phyloP scores from a whole-genome alignment of 768 basidiomycete species.

The Mycena haematopus region DNA sequence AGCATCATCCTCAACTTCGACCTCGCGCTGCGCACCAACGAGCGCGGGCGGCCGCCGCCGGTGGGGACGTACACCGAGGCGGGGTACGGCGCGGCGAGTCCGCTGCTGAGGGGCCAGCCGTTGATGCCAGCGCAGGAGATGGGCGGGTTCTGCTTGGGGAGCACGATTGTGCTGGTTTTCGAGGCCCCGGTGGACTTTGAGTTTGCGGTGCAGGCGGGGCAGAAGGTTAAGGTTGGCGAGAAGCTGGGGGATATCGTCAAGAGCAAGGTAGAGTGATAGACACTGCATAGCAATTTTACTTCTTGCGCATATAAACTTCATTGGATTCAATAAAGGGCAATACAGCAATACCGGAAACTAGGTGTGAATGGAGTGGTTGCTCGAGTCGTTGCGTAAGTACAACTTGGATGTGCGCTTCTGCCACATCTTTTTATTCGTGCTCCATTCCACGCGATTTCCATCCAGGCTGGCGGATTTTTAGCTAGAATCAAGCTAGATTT shows the following conservation, averaged over 20 bases:
- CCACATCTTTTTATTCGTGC: no score
- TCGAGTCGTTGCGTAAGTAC: no score
- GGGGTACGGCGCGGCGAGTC: conserved; percentile 84
- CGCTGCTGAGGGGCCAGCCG: conserved; percentile 87
- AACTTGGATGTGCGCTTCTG: no score
- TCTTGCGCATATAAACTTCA: not conserved
- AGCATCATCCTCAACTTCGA: conserved; percentile 97
- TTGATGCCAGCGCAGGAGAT: conserved; percentile 90
- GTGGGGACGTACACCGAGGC: conserved; percentile 92
- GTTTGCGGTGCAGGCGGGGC: conserved; percentile 76
- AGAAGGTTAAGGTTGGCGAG: conserved; percentile 90
- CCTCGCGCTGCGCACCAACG: conserved; percentile 89
- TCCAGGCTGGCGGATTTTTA: no score
- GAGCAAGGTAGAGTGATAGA: conserved; percentile 38
- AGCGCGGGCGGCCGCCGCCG: conserved; percentile 72
- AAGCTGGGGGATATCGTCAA: conserved; percentile 66
- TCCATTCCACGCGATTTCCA: no score
- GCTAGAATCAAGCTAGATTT: no score
- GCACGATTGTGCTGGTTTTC: conserved; percentile 95
- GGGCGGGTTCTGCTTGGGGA: conserved; percentile 96
- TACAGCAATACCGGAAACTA: no score
- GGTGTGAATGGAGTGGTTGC: no score
- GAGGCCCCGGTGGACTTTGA: conserved; percentile 89
- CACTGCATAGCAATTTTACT: not conserved
- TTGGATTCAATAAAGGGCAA: not conserved